Evolutionary conservation across 306 rosid genomes (phyloP).

Genomic region (Quercus parvula): DNA sequence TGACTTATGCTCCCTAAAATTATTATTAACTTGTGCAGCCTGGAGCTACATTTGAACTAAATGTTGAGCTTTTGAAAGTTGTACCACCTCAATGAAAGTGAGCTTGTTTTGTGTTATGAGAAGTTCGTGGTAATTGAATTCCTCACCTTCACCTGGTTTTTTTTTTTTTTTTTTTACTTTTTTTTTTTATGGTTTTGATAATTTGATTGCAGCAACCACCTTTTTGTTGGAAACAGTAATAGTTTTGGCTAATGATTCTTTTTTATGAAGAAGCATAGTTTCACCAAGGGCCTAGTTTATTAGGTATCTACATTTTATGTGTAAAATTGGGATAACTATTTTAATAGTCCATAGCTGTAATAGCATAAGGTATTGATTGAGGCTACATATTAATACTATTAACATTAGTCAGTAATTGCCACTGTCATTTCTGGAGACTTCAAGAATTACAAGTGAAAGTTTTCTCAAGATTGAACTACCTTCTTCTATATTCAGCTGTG

Average conservation of each 20-base stretch:
- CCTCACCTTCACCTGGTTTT: background rate
- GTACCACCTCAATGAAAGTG: slow-evolving; percentile 38
- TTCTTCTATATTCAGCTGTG: too few relatives aligned
- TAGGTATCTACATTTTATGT: background rate
- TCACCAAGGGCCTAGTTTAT: background rate
- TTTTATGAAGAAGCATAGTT: background rate
- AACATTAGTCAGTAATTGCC: background rate
- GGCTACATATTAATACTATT: background rate
- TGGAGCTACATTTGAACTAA: slow-evolving; percentile 86
- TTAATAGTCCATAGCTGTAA: background rate
- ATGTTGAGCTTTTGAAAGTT: slow-evolving; percentile 77
- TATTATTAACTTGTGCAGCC: slow-evolving; percentile 61
- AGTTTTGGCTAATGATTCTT: background rate
- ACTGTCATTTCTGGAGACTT: background rate
- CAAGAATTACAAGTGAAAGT: too few relatives aligned
- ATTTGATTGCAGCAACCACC: background rate
- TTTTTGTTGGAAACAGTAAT: background rate
- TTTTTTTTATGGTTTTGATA: background rate
- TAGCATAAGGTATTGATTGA: background rate
- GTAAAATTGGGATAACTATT: background rate
- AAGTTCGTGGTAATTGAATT: background rate
- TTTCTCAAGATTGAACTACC: too few relatives aligned
- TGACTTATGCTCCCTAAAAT: slow-evolving; percentile 17
- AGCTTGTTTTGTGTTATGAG: slow-evolving; percentile 14
- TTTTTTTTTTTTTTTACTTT: background rate